These are phyloP conservation scores for Diversispora eburnea DNA, from an alignment of 192 early-diverging fungal genomes.

Conservation along the genomic window DNA sequence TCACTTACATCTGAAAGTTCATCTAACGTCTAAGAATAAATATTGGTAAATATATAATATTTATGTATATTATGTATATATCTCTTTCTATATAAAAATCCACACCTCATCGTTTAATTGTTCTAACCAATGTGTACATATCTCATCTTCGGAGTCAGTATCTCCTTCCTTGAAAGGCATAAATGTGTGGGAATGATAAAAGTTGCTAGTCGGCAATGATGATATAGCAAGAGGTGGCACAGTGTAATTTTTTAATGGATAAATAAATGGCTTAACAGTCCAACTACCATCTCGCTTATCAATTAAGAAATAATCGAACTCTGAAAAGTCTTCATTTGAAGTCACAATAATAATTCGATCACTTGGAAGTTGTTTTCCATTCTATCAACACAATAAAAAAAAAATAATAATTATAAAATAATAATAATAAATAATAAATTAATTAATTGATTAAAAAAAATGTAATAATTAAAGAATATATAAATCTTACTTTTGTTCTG, in stretches of 20 bases:
- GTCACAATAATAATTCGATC: constrained; percentile 10
- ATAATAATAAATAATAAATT: background rate
- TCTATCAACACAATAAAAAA: background rate
- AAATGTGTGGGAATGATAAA: constrained; percentile 27
- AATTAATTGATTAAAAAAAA: no score
- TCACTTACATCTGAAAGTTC: constrained; percentile 16
- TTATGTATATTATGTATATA: no score
- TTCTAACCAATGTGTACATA: constrained; percentile 29
- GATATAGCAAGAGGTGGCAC: background rate
- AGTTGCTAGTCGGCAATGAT: constrained; percentile 5
- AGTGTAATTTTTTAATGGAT: background rate
- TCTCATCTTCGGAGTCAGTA: constrained; percentile 19
- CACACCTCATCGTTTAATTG: constrained; percentile 23
- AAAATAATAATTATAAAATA: background rate
- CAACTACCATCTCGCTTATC: constrained; percentile 5
- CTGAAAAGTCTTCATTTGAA: constrained; percentile 24
- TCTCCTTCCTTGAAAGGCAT: constrained; percentile 25
- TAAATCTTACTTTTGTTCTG: constrained; percentile 3
- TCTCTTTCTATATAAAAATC: background rate
- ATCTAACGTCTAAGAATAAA: constrained; percentile 12
- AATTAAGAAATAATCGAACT: constrained; percentile 19
- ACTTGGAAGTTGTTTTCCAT: constrained; percentile 20
- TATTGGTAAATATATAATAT: background rate
- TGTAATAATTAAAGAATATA: background rate
- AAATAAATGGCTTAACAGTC: constrained; percentile 18